phyloP scores from a whole-genome alignment of 768 basidiomycete species.

The Roridomyces roridus region DNA sequence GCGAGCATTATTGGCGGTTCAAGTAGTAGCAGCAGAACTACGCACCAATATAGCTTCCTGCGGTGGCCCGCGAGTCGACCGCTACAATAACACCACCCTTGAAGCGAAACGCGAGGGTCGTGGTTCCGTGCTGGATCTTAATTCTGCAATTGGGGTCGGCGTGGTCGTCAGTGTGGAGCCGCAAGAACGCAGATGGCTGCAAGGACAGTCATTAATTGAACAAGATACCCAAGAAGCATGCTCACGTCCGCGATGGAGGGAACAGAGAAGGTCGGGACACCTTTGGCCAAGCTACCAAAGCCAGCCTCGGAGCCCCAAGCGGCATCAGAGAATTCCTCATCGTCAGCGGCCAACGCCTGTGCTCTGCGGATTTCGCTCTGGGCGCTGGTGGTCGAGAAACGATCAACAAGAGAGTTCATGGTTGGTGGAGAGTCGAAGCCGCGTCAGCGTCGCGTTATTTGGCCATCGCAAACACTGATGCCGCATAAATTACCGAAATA shows the following conservation, averaged over 20 bases:
- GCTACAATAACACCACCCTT: constrained; percentile 98
- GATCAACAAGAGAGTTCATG: constrained; percentile 77
- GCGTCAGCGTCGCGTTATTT: constrained; percentile 46
- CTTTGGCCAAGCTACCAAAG: constrained; percentile 75
- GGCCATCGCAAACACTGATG: constrained; percentile 37
- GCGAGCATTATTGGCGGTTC: constrained; percentile 7
- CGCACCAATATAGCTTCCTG: constrained; percentile 95
- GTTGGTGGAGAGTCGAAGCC: constrained; percentile 32
- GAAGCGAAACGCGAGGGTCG: constrained; percentile 96
- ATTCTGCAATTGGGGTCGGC: constrained; percentile 94
- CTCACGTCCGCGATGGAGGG: constrained; percentile 81
- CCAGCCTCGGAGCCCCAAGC: constrained; percentile 87
- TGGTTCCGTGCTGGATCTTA: constrained; percentile 99
- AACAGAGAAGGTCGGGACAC: constrained; percentile 73
- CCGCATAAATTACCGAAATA: background rate
- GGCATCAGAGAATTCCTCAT: constrained; percentile 69
- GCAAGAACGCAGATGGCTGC: constrained; percentile 90
- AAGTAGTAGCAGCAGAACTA: constrained; percentile 17
- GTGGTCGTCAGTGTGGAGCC: constrained; percentile 93
- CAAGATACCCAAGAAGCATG: constrained; percentile 13
- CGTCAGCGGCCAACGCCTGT: constrained; percentile 55
- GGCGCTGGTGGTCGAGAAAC: constrained; percentile 65
- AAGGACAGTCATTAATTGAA: background rate
- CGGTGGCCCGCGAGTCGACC: constrained; percentile 97
- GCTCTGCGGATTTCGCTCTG: constrained; percentile 56